phyloP scores from a whole-genome alignment of 2,329 filamentous ascomycete genomes.

The Aspergillus vadensis region DNA sequence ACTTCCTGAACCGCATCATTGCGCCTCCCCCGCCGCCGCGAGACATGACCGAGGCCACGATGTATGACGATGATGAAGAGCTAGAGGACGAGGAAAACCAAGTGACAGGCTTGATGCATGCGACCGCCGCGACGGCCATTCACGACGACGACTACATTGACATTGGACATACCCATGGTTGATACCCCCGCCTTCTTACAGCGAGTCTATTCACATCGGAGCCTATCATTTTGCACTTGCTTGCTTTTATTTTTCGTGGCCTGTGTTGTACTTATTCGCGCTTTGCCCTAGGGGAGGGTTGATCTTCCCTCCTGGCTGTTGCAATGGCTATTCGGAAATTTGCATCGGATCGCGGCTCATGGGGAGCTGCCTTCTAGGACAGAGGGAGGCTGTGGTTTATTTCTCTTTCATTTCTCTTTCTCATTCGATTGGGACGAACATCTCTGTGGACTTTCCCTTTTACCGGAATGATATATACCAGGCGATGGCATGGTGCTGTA shows the following conservation, averaged over 20 bases:
- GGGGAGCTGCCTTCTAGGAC: too few relatives aligned
- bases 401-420: too few relatives aligned
- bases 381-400: too few relatives aligned
- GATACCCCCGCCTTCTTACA: constrained; percentile 35
- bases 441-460: too few relatives aligned
- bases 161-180: constrained; percentile 37
- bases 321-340: too few relatives aligned
- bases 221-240: constrained; percentile 4
- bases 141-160: constrained; percentile 47
- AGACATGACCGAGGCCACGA: constrained; percentile 42
- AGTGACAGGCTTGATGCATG: constrained; percentile 45
- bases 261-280: not conserved
- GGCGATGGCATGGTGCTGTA: not conserved
- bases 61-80: constrained; percentile 49
- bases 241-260: constrained; percentile 7
- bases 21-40: constrained; percentile 26
- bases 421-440: too few relatives aligned
- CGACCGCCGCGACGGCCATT: constrained; percentile 43
- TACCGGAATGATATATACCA: too few relatives aligned
- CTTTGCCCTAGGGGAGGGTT: not conserved
- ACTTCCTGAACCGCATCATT: constrained; percentile 66
- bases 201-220: constrained; percentile 18
- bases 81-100: constrained; percentile 47
- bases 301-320: too few relatives aligned
- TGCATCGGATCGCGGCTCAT: too few relatives aligned